phyloP scores from a whole-genome alignment of 2,329 filamentous ascomycete species.

The Phialophora verrucosa region DNA sequence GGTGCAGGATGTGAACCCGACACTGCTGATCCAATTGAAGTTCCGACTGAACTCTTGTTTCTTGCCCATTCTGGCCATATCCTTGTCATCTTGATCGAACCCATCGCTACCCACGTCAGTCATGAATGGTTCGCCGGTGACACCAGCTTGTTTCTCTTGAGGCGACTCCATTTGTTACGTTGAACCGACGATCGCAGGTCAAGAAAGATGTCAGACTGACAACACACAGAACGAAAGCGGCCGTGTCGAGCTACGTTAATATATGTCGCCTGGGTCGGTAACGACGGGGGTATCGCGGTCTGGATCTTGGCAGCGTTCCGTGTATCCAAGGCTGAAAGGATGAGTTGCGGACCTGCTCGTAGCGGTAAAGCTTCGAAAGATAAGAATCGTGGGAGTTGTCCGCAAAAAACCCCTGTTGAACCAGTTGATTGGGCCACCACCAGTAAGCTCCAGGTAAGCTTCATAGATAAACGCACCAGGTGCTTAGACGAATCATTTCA shows the following conservation, averaged over 20 bases:
- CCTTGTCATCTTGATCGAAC: slow-evolving; percentile 14
- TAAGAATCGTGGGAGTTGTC: slow-evolving; percentile 10
- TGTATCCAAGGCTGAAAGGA: not conserved
- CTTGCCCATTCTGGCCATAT: slow-evolving; percentile 24
- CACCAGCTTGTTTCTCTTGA: slow-evolving; percentile 5
- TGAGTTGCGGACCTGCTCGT: not conserved
- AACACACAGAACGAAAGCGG: not conserved
- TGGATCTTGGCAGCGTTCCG: slow-evolving; percentile 6
- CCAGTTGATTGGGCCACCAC: slow-evolving; percentile 7
- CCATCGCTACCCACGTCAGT: slow-evolving; percentile 11
- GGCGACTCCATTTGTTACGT: not conserved
- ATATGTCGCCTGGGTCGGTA: not conserved
- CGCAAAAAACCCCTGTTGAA: not conserved
- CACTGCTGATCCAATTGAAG: slow-evolving; percentile 27
- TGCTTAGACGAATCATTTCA: not conserved
- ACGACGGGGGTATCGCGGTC: not conserved
- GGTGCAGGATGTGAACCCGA: slow-evolving; percentile 22
- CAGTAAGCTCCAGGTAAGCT: not conserved
- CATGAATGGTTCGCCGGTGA: slow-evolving; percentile 1
- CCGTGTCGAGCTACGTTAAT: not conserved
- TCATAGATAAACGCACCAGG: not conserved
- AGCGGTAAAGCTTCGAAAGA: slow-evolving; percentile 5
- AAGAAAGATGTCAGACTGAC: not conserved
- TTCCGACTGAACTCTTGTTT: slow-evolving; percentile 25
- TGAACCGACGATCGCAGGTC: not conserved